Evolutionary conservation across 345 rosid genomes (phyloP).

Genomic region (Camelina laxa): DNA sequence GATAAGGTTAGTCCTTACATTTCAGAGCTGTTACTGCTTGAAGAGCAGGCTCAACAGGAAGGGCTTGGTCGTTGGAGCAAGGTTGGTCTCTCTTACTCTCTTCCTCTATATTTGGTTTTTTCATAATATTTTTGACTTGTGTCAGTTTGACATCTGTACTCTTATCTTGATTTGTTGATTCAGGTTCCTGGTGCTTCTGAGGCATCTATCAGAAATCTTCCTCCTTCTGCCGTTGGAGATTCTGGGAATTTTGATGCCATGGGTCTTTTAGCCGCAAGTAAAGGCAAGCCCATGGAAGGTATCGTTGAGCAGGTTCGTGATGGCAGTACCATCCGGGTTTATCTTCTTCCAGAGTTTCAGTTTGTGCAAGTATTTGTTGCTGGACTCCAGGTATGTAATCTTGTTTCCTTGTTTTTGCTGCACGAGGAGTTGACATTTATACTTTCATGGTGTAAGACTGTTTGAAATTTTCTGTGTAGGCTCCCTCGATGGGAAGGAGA

Average conservation of each 20-base stretch:
- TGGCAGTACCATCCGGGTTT: constrained; percentile 87
- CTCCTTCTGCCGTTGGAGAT: constrained; percentile 95
- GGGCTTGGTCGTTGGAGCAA: constrained; percentile 90
- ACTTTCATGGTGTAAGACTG: constrained; percentile 24
- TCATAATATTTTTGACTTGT: constrained; percentile 5
- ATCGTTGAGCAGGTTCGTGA: constrained; percentile 97
- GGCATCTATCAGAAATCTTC: constrained; percentile 80
- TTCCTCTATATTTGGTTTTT: not conserved
- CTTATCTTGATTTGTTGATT: constrained; percentile 12
- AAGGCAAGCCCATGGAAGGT: constrained; percentile 86
- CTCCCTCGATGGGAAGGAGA: constrained; percentile 92
- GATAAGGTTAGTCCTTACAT: constrained; percentile 94
- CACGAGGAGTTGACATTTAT: not conserved
- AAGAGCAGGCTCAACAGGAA: constrained; percentile 82
- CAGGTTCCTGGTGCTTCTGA: constrained; percentile 85
- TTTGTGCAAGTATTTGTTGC: constrained; percentile 97
- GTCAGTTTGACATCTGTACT: constrained; percentile 12
- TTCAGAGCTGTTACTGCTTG: constrained; percentile 60
- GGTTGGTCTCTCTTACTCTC: constrained; percentile 50
- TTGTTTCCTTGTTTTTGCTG: constrained; percentile 3
- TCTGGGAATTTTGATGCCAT: constrained; percentile 79
- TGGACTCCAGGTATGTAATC: constrained; percentile 76
- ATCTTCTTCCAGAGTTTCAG: constrained; percentile 96
- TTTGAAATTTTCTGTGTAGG: constrained; percentile 45
- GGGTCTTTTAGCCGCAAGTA: constrained; percentile 78